A percentile compares a stretch with the other conserved stretches of the same genome.
Conservation (phyloP, 75 land plant species). For the Cryptomeria japonica region DNA sequence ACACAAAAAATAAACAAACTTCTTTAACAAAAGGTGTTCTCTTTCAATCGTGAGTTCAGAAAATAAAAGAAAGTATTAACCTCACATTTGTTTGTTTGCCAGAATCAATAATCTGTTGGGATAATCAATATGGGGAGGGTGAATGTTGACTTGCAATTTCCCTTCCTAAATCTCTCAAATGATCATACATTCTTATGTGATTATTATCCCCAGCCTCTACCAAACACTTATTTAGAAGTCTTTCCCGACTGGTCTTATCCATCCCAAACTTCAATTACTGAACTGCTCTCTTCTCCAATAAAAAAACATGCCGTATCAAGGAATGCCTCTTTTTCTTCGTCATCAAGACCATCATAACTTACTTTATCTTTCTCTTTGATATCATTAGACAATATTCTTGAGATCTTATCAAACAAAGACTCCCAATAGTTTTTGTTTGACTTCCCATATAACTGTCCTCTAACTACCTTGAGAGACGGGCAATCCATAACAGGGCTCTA, state of each 20-base stretch:
- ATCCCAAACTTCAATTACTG: background rate
- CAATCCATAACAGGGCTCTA: background rate
- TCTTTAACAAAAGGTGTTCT: no score
- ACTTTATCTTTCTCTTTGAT: background rate
- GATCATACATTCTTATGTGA: background rate
- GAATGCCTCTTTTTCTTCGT: background rate
- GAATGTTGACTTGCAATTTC: no score
- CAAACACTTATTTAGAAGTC: background rate
- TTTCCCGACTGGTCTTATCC: background rate
- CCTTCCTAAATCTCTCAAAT: no score
- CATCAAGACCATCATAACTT: background rate
- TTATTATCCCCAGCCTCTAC: background rate
- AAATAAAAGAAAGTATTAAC: no score
- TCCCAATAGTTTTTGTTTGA: background rate
- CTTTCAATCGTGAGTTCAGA: no score
- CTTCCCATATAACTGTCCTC: background rate
- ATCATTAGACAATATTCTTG: background rate
- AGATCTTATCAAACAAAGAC: background rate
- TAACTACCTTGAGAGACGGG: background rate
- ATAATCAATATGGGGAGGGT: no score
- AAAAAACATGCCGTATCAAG: background rate
- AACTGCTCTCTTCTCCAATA: background rate
- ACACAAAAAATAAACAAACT: no score
- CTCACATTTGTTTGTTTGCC: no score
- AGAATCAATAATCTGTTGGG: no score